Base-by-base conservation (phyloP, 352 stramenopile species). In the Phytophthora hibernalis region DNA sequence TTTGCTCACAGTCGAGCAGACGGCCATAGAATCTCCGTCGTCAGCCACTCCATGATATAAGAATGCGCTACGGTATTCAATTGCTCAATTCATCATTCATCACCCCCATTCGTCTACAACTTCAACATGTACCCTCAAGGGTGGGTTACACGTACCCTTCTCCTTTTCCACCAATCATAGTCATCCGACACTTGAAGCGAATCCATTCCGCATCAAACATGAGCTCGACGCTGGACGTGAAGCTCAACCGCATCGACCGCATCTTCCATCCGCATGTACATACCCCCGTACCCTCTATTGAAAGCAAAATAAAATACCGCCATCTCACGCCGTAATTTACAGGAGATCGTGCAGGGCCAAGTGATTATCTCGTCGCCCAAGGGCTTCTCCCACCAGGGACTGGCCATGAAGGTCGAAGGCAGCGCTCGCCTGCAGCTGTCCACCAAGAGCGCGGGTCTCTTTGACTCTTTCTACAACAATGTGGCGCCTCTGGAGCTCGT, bases 321-420 rank as follows among this genome's bases (percentile, higher is more conserved):
- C 18, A 9, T 28, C 21, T 38, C 35, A 31, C 21, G n/a, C 22
- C 37, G 18, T 52, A 50, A 40, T 40, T 16, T 45, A 53, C 31
- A 94, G 87, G 87, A 96, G 62, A 61, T 91, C 12, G 82, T 96
- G n/a, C 87, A 93, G 54, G 89, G 89, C 7, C 83, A 95, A 54
- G 82, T 96, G 50, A 76, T 96, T 58, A 89, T 96, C 61, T 92
- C 85, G 68, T 92, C 86, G 20, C 87, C 85, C 48, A 95, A 91
- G 55, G 87, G 86, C 13, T 95, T 96, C 60, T 79, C 85, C 13
- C 89, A 96, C 58, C 81, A 91, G 51, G 86, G 87, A 22, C 70
- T 97, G 40, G 79, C 82, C 24, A 92, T 96, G 80, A 92, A 90
- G 47, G 87, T 96, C 18, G 83, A 96, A 31, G 90, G 88, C 38